phyloP scores from a whole-genome alignment of 148 eudicot species.

The Selenicereus undatus region DNA sequence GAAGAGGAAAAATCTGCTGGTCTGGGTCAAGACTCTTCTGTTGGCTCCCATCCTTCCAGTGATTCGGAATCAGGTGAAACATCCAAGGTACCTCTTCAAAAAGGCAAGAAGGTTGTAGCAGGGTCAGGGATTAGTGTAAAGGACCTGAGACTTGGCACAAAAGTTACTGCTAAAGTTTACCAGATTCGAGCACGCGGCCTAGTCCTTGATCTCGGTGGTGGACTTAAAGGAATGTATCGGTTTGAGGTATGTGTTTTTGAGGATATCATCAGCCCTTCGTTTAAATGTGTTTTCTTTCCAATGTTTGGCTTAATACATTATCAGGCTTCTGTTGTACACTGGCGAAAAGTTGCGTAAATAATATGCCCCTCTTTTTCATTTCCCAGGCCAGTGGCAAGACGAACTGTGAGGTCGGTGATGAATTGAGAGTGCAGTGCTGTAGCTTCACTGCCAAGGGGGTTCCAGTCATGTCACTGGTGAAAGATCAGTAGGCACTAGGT shows the following conservation, averaged over 20 bases:
- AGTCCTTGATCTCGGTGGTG: slow-evolving; percentile 84
- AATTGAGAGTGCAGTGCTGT: slow-evolving; percentile 54
- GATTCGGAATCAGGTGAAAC: not conserved
- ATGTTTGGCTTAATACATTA: not conserved
- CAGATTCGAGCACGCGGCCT: slow-evolving; percentile 85
- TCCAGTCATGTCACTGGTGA: slow-evolving; percentile 58
- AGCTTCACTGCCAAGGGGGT: slow-evolving; percentile 81
- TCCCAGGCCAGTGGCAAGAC: slow-evolving; percentile 37
- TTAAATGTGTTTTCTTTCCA: not conserved
- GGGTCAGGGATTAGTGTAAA: slow-evolving; percentile 37
- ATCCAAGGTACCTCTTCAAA: not conserved
- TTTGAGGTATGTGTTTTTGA: slow-evolving; percentile 63
- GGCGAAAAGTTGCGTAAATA: not conserved
- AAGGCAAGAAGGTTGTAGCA: slow-evolving; percentile 19
- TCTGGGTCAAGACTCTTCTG: slow-evolving; percentile 31
- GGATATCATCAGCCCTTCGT: not conserved
- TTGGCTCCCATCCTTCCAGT: slow-evolving; percentile 18
- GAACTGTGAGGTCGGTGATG: slow-evolving; percentile 57
- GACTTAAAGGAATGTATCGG: slow-evolving; percentile 77
- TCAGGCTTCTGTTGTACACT: not conserved
- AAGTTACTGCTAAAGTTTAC: slow-evolving; percentile 66
- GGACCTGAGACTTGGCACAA: slow-evolving; percentile 54
- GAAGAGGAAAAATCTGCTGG: slow-evolving; percentile 55
- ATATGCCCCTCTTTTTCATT: not conserved
- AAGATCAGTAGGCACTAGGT: slow-evolving; percentile 29